Evolutionary conservation across 345 rosid genomes (phyloP).

Genomic region (Populus deltoides): DNA sequence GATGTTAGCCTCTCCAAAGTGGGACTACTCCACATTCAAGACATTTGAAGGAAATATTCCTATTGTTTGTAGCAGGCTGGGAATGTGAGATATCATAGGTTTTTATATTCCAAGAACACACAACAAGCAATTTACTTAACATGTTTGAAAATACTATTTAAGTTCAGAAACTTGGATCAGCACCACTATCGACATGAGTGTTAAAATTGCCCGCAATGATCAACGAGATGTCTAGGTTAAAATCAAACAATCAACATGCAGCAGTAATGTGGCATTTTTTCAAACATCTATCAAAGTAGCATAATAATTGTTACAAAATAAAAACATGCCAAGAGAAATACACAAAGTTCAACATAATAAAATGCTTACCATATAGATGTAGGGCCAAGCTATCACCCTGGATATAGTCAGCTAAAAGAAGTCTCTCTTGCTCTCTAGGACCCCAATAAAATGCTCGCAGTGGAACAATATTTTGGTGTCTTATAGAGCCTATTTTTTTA

Average conservation of each 20-base stretch:
- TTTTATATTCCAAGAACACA: neutral
- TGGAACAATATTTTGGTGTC: constrained; percentile 70
- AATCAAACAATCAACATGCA: neutral
- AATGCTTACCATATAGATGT: constrained; percentile 81
- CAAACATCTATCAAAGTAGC: neutral
- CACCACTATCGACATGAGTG: neutral
- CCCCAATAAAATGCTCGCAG: constrained; percentile 95
- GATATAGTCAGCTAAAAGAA: constrained; percentile 75
- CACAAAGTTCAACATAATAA: neutral
- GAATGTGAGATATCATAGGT: neutral
- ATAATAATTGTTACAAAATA: neutral
- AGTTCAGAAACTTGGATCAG: neutral
- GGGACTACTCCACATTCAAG: neutral
- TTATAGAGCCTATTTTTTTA: constrained; percentile 71
- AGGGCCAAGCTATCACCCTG: constrained; percentile 89
- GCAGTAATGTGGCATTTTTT: neutral
- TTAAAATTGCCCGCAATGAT: neutral
- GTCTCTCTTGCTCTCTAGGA: constrained; percentile 91
- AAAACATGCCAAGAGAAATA: neutral
- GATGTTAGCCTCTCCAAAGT: neutral
- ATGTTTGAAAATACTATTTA: neutral
- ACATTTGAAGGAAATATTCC: neutral
- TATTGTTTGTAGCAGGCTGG: neutral
- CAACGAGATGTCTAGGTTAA: neutral
- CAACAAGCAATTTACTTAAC: neutral